Base-by-base conservation (phyloP, 805 yeast genomes). In the Wickerhamomyces ciferrii region DNA sequence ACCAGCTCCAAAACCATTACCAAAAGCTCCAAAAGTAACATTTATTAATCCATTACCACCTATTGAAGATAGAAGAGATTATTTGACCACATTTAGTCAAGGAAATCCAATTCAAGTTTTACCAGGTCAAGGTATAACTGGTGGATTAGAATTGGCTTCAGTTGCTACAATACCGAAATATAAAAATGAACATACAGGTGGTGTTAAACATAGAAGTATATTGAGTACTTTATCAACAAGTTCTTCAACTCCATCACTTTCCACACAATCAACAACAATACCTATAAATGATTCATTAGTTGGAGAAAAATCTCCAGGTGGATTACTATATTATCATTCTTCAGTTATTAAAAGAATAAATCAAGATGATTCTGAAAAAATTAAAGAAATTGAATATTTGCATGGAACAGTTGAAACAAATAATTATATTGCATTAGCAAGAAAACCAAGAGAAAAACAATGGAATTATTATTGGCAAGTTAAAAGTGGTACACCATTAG, bases 391-490 rank as follows among this genome's bases (percentile, higher is more conserved):
- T 31, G 81, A 77, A 50, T 72, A 74, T 51, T 50, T 68, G 7
- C 83, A 78, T 48, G 78, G 78, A 38, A 63, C 72, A 9, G 75
- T 76, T 25, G 71, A 71, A 27, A 51, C 72, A 19, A 75, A 75
- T 53, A 69, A 69, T 39, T 69, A 73, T 34, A 52, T 76, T 40
- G 70, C 70, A 49, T 66, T 66, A 42, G 69, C 71, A 15, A 58
- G 81, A 45, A 55, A 65, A 5, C 53, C 68, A 27, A 63, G 82
- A 51, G 60, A 64, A 24, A 66, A 62, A 41, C 78, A 71, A 56
- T 78, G 83, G 83, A 52, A 59, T 20, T 65, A 65, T 53, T 78
- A 73, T 51, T 78, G 74, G 71, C 69, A 65, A 43, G 63, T 65
- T 27, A 74, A 70, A 52, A 56, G 66, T 20, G 80, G 81, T 14